Evolutionary conservation across 768 basidiomycete species (phyloP), one percentile per base, ranked within the genome.

Genomic region (Kockovaella imperatae): DNA sequence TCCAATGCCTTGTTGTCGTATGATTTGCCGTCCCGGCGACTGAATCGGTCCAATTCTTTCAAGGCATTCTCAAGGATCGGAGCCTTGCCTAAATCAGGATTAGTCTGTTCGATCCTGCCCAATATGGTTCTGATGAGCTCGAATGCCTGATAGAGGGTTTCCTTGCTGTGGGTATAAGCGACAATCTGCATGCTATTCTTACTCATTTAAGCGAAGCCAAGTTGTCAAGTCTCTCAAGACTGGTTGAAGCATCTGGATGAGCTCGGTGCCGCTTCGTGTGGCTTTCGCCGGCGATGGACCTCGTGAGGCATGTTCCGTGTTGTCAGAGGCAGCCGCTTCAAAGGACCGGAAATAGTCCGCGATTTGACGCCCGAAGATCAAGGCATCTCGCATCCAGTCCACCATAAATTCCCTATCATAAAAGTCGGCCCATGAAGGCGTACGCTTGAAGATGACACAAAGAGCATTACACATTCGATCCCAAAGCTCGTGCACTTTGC

Each of bases 311-410:
- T 14, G 25, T 15, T 31, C 35, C 48, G 71, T 55, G 23, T 34
- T 36, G 7, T 29, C 17, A 2, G 21, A 3, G 3, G 79, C 77
- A 8, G 83, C 83, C 23, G 75, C 76, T 68, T 93, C 89, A 52
- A 99, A 80, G 10, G 83, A 79, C 35, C 81, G 75, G 72, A 88
- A 80, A 54, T 88, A 82, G 2, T 80, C 83, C 39, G 95, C 72
- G 75, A 95, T 78, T 60, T 91, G 86, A 56, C 84, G 74, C 7
- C 84, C 90, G 61, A 95, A 89, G 54, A 97, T 90, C 43, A 97
- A 76, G 2, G 91, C 95, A 66, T 97, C 95, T 47, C 91, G 80
- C 95, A 99, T 97, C 95, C 95, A 99, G 26, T 82, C 78, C 13
- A 85, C 78, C 91, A 99, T 95, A 47, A 82, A 81, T 23, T 82